Evolutionary conservation across 1,284 basidiomycete species (phyloP), one percentile per base, ranked within the genome.

Genomic region (Stereum hirsutum): DNA sequence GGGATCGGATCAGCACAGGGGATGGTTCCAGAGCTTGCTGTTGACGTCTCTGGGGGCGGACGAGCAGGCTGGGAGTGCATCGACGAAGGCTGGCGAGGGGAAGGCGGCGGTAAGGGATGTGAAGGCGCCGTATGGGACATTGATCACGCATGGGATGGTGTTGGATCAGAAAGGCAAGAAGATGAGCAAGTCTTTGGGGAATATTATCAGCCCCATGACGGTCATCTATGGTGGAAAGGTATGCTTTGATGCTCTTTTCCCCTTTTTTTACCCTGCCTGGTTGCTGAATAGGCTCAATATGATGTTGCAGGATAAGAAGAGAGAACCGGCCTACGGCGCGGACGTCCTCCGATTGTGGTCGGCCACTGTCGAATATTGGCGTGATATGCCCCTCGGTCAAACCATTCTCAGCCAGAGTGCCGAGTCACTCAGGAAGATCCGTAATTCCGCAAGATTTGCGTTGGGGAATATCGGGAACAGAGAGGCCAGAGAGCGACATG

Each of bases 101-200:
- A 49, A 51, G 7, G 52, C 47, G 46, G 57, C 54, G 33, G n/a
- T n/a, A n/a, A n/a, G n/a, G 54, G 33, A 19, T 34, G 33, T 17
- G 8, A 34, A 49, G n/a, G 75, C 73, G 46, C 94, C 94, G 2
- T 98, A 94, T 59, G 71, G 72, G 28, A 74, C 80, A 10, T 65
- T 99, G 35, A 84, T 98, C 48, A 98, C 96, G 1, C 96, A 99
- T 58, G 96, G 96, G 0, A 97, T 99, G 78, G 90, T 97, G 2
- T 75, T 98, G 4, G 96, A 99, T 57, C 81, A 89, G 57, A 64
- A 75, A 12, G 94, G 93, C 4, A 81, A 82, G 64, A 99, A 99
- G 66, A 99, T 99, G 96, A 96, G 92, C 77, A 99, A 99, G 69
- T 93, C 89, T 2, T 60, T 89, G 14, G 95, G 95, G 4, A 99